These are phyloP conservation scores for Alternaria panax DNA, from an alignment of 2,329 filamentous ascomycete species.

Conservation along the genomic window DNA sequence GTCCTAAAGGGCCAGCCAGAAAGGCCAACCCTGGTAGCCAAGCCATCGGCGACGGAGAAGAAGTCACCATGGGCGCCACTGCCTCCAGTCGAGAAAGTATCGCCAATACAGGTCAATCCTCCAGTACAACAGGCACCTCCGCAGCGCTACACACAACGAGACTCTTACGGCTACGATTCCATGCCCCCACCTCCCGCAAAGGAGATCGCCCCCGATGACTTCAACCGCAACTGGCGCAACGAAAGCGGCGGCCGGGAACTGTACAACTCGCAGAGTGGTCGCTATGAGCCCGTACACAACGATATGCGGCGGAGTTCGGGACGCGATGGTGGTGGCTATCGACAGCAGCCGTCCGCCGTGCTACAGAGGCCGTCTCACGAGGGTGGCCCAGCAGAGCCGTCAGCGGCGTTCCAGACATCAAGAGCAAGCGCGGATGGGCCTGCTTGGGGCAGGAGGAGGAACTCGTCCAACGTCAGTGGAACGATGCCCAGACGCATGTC, in stretches of 20 bases:
- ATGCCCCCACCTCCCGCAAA: constrained; percentile 66
- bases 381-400: constrained; percentile 78
- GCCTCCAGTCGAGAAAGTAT: constrained; percentile 82
- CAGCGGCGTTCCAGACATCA: constrained; percentile 83
- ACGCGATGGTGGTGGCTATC: constrained; percentile 69
- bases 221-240: constrained; percentile 85
- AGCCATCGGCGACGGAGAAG: constrained; percentile 72
- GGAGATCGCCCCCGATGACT: constrained; percentile 93
- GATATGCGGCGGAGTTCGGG: constrained; percentile 74
- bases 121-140: constrained; percentile 52
- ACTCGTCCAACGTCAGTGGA: constrained; percentile 90
- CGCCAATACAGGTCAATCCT: constrained; percentile 70
- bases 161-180: constrained; percentile 64
- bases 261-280: constrained; percentile 93
- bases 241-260: constrained; percentile 73
- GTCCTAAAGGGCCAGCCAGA: constrained; percentile 72
- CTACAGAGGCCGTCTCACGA: constrained; percentile 75
- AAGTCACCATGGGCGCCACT: constrained; percentile 93
- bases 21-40: constrained; percentile 76
- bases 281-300: constrained; percentile 80
- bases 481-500: constrained; percentile 75
- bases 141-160: constrained; percentile 62
- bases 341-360: constrained; percentile 78
- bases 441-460: constrained; percentile 76
- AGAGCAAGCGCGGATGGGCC: constrained; percentile 70